Base-by-base conservation (phyloP, 768 basidiomycete species). In the Lactarius hengduanensis region DNA sequence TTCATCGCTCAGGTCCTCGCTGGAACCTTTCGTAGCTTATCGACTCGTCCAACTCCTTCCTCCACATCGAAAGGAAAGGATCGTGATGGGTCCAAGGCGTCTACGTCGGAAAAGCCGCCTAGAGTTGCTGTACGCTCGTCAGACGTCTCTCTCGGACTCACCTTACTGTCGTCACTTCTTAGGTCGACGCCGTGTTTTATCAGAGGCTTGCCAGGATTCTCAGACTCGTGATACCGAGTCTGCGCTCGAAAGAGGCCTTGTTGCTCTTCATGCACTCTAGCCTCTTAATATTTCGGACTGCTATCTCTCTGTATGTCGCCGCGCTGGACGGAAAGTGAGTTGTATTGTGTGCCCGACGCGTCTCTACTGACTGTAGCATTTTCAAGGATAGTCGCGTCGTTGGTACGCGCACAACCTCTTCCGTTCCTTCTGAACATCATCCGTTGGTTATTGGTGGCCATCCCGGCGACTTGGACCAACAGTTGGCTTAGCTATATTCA, bases 141-240 rank as follows among this genome's bases (percentile, higher is more conserved):
- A n/a, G 16, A 22, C 15, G 8, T 59, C 20, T 30, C 63, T 36
- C 45, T 57, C 22, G 50, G 9, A 30, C 62, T 18, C 5, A 53
- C 28, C 45, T 47, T 13, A 20, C 4, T n/a, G 20, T 63, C 57
- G 43, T 63, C 8, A 63, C 36, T 18, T 45, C 28, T 34, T 55
- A 94, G 89, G 89, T 96, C n/a, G 96, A 98, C 76, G 91, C 91
- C 2, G 75, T 92, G 22, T 98, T 98, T 79, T 96, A 94, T 73
- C 83, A 87, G 67, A 86, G 94, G 10, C 82, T 99, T 22, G 82
- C 84, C 28, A 77, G 78, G 36, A 88, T 99, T 59, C 80, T 97
- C 43, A 83, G 86, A 22, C 97, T 98, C 58, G 91, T 96, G 26
- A 93, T 98, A 63, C 96, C 96, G 4, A 83, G 89, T 53, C 76